Evolutionary conservation across 768 basidiomycete species (phyloP), one percentile per base, ranked within the genome.

Genomic region (Paxillus ammoniavirescens): DNA sequence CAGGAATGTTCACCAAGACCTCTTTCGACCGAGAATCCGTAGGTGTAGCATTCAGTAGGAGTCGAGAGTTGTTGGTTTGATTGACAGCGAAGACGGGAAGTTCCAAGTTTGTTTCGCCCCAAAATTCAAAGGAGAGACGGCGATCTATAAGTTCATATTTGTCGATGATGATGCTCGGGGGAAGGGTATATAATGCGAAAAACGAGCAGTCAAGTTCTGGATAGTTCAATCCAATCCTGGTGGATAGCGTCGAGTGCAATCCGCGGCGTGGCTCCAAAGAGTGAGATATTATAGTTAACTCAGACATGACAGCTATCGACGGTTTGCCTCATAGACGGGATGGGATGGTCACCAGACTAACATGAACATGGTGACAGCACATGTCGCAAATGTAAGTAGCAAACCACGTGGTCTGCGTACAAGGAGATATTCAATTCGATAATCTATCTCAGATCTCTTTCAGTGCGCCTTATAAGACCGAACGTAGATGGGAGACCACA

Each of bases 161-260:
- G 65, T 80, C 78, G 18, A 73, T 67, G 61, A 80, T 75, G 56
- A 80, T 59, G 44, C 62, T 58, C 4, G 75, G 68, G 2, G 76
- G 73, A 21, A 80, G 62, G 23, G 62, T 64, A 55, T 73, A 67
- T 5, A 73, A 55, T 9, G 72, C 60, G 55, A 73, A 70, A 21
- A 74, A 59, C 8, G 59, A 55, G 55, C 72, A 74, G 8, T 40
- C 33, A 12, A 47, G 15, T 28, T 21, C 43, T 10, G 53, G 47
- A 36, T 21, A 7, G n/a, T 62, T 45, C 35, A 67, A 45, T 42
- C 42, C 47, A 30, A 70, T 37, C 1, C 14, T 23, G 10, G 69
- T 65, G 36, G 65, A 60, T 28, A 69, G 52, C 2, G 65, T 71
- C n/a, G 69, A 60, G 41, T 71, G 69, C 38, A 71, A 71, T 14